A percentile compares a stretch with the other conserved stretches of the same genome.
phyloP scores from a whole-genome alignment of 1,284 basidiomycete genomes.

The Sphaerobolus stellatus region DNA sequence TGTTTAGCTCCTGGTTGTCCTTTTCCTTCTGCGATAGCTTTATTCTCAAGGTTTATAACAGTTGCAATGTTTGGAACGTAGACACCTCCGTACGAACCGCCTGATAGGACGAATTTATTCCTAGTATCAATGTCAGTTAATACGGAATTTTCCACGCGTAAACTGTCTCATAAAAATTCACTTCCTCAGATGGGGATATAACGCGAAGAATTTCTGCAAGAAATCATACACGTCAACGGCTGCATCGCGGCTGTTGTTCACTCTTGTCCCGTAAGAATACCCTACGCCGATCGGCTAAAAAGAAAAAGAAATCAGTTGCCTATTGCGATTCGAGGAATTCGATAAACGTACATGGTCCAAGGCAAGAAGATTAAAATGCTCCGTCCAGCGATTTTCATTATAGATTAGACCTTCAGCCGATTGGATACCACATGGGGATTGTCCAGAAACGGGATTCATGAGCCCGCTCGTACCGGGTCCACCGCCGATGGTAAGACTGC shows the following conservation, averaged over 20 bases:
- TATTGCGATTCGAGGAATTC: background rate
- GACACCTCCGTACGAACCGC: constrained; percentile 36
- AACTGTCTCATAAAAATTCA: constrained; percentile 11
- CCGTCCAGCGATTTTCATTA: constrained; percentile 31
- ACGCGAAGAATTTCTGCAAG: constrained; percentile 33
- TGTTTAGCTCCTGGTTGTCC: no score
- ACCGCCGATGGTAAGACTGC: constrained; percentile 33
- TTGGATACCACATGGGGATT: constrained; percentile 28
- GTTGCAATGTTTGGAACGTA: constrained; percentile 36
- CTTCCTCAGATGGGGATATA: constrained; percentile 29
- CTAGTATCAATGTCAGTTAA: constrained; percentile 15
- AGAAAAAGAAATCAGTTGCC: background rate
- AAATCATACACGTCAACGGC: constrained; percentile 37
- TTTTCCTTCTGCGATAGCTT: constrained; percentile 18
- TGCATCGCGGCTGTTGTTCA: constrained; percentile 31
- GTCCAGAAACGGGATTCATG: constrained; percentile 29
- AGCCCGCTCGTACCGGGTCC: constrained; percentile 33
- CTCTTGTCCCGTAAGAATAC: constrained; percentile 30
- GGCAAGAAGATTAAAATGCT: constrained; percentile 31
- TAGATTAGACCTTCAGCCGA: constrained; percentile 21
- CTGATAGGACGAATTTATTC: constrained; percentile 29
- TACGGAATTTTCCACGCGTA: background rate
- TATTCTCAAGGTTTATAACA: constrained; percentile 33
- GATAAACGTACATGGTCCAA: constrained; percentile 33
- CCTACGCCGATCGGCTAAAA: constrained; percentile 34